Evolutionary conservation across 176 grass and related monocot genomes (phyloP), one percentile per base, ranked within the genome.

Genomic region (Bothriochloa decipiens): DNA sequence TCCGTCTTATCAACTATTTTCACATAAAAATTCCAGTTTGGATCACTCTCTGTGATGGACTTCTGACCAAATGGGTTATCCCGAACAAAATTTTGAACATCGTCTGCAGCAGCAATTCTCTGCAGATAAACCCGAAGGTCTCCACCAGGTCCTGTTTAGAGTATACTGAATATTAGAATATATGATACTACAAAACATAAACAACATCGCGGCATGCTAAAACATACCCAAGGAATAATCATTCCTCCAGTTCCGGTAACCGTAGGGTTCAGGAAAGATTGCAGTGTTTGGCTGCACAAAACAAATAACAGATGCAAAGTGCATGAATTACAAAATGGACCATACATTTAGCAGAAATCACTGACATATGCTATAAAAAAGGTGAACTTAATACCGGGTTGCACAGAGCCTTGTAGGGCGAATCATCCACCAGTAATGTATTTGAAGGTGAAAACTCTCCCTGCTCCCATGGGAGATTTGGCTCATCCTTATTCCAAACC

Each of bases 401-500:
- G 83, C 89, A 78, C 47, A 96, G 39, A 79, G 91, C 91, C 86
- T 99, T 99, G 75, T 94, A 99, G 82, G 96, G 96, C 76, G 96
- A 99, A 88, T 99, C 96, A 86, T 99, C 93, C 58, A 99, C 92
- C 72, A 96, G 89, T 70, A 99, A 90, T 57, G 96, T 99, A 90
- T 99, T 99, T 82, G 83, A 92, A 77, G 83, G 84, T 69, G 91
- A 96, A 75, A 89, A 99, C 33, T 91, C 85, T 77, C 93, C 96
- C 70, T 87, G 81, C 35, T 72, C 81, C 96, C 91, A 96, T 71
- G 93, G 96, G 75, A 99, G 91, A 85, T 81, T 80, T 92, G 71
- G 58, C 32, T 92, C 81, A 64, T 91, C 91, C 81, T 96, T 92
- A 78, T 88, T 88, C 96, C 96, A 99, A 62, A 99, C 60, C 87